Evolutionary conservation across 345 rosid genomes (phyloP), one percentile per base, ranked within the genome.

Genomic region (Microcos paniculata): DNA sequence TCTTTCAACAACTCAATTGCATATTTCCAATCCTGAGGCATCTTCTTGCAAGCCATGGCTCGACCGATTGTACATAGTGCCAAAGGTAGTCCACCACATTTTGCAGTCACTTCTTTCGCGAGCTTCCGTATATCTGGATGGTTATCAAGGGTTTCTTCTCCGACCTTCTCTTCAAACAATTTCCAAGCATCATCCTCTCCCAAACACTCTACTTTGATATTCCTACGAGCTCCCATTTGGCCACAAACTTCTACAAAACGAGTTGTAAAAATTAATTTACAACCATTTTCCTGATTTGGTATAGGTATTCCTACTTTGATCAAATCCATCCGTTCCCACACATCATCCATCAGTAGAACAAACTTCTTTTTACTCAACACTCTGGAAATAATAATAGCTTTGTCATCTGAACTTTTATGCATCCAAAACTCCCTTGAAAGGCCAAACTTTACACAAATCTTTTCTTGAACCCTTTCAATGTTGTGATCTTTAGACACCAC

Each of bases 91-190:
- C 40, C 40, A 35, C 40, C 8, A 79, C 77, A 31, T 56, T 30
- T 3, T 72, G 21, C 26, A 52, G 84, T 82, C 35, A 85, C 84
- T 35, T 35, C 59, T 35, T 73, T 82, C 52, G 87, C 84, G n/a
- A 85, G 62, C 40, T 69, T 56, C 43, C 67, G 75, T 30, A 85
- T 80, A 40, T n/a, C n/a, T n/a, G n/a, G n/a, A n/a, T 73, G 84
- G 61, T 53, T 61, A 31, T 72, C 72, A n/a, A 79, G 46, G 9
- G 72, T 46, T 43, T 82, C 79, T 72, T 82, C 78, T 38, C 85
- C 85, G 0, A 73, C 80, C 55, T 80, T 80, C 23, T 53, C 65
- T 65, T 59, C 73, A 65, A 85, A 85, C 78, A 85, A 73, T 43
- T 85, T 82, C 40, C 40, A 35, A 35, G 40, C 40, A 35, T 35